Evolutionary conservation across 352 stramenopile species (phyloP).

Genomic region (Phytophthora uliginosa): DNA sequence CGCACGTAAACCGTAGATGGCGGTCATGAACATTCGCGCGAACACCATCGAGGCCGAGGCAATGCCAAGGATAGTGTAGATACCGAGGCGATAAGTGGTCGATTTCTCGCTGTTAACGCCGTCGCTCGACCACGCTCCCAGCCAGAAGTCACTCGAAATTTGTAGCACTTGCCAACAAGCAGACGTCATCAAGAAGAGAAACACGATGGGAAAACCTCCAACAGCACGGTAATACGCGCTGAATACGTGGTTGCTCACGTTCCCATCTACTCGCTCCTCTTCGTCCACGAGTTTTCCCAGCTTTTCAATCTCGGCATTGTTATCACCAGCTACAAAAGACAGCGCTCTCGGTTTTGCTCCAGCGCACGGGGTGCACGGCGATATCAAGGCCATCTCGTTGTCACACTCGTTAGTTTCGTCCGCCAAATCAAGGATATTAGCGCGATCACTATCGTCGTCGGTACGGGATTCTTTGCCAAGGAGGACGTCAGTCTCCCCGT

Average conservation of each 20-base stretch:
- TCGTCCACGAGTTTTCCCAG: conserved; percentile 41
- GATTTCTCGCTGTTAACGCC: conserved; percentile 41
- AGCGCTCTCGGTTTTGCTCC: conserved; percentile 7
- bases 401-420: conserved; percentile 28
- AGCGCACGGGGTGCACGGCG: conserved; percentile 35
- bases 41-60: conserved; percentile 55
- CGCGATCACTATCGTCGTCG: conserved; percentile 14
- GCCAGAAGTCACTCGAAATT: conserved; percentile 90
- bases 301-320: conserved; percentile 18
- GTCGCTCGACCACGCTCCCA: conserved; percentile 88
- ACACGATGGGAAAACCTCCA: conserved; percentile 46
- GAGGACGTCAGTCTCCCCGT: conserved; percentile 24
- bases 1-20: conserved; percentile 51
- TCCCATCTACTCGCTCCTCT: conserved; percentile 39
- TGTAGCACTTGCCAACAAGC: conserved; percentile 76
- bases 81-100: conserved; percentile 45
- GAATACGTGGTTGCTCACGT: conserved; percentile 47
- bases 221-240: conserved; percentile 53
- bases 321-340: conserved; percentile 4
- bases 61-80: conserved; percentile 55
- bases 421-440: conserved; percentile 8
- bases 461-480: conserved; percentile 1
- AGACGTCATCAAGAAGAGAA: conserved; percentile 64
- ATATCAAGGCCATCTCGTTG: conserved; percentile 39
- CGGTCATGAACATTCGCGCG: conserved; percentile 51